These are phyloP conservation scores for Aspergillus sp. DNA, from an alignment of 2,329 filamentous ascomycete species.

Conservation along the genomic window DNA sequence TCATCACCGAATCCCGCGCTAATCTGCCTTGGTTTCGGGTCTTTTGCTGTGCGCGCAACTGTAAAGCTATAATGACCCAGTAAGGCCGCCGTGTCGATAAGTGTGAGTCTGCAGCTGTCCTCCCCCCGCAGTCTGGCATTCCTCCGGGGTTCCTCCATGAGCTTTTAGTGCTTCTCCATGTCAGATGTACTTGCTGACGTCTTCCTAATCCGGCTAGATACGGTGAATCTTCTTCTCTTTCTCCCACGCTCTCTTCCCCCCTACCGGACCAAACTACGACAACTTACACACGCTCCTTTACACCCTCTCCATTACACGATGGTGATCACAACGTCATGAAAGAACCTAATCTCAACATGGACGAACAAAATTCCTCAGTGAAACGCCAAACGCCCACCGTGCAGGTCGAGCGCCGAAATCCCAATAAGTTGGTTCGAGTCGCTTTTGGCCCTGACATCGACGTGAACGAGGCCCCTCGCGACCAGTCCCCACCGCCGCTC, in stretches of 20 bases:
- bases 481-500: constrained; percentile 24
- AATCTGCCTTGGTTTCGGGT: too few species aligned
- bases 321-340: constrained; percentile 28
- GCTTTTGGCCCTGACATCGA: constrained; percentile 34
- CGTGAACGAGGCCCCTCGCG: constrained; percentile 28
- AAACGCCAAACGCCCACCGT: constrained; percentile 21
- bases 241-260: not conserved
- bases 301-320: constrained; percentile 18
- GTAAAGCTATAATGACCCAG: too few species aligned
- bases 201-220: not conserved
- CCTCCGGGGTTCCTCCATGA: too few species aligned
- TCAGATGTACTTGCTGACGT: too few species aligned
- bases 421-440: constrained; percentile 29
- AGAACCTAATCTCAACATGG: constrained; percentile 29
- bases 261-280: too few species aligned
- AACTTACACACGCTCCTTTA: constrained; percentile 2
- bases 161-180: too few species aligned
- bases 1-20: too few species aligned
- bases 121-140: too few species aligned
- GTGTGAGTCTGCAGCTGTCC: too few species aligned
- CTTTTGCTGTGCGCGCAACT: too few species aligned
- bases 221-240: constrained; percentile 5
- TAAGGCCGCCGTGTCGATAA: too few species aligned
- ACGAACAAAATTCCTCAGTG: constrained; percentile 22
- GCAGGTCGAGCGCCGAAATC: constrained; percentile 24